These are phyloP conservation scores for Ganoderma leucocontextum DNA, from an alignment of 1,284 basidiomycete genomes.

Conservation along the genomic window DNA sequence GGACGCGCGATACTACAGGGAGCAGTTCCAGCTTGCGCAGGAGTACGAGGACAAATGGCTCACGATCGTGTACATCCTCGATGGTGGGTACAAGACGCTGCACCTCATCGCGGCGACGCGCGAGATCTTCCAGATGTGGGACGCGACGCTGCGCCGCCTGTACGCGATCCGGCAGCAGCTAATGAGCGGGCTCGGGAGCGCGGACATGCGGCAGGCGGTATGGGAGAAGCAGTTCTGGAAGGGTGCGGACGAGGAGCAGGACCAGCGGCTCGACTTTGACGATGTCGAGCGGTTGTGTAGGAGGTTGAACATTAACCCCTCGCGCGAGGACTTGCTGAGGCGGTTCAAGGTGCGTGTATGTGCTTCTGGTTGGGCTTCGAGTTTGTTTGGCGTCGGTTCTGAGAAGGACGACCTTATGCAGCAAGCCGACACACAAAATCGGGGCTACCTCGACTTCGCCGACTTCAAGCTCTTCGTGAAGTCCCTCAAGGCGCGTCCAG, in stretches of 20 bases:
- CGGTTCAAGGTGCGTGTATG: constrained; percentile 69
- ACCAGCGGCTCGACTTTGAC: constrained; percentile 74
- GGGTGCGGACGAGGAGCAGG: constrained; percentile 63
- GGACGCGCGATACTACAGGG: constrained; percentile 81
- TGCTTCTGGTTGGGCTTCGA: background rate
- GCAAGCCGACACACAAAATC: constrained; percentile 75
- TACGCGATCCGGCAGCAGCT: constrained; percentile 70
- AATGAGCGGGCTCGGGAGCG: constrained; percentile 72
- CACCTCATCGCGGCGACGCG: constrained; percentile 85
- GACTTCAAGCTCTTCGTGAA: constrained; percentile 91
- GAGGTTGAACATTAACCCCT: constrained; percentile 77
- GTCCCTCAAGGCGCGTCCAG: constrained; percentile 83
- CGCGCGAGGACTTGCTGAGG: constrained; percentile 64
- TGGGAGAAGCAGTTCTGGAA: constrained; percentile 91
- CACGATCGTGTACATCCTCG: constrained; percentile 80
- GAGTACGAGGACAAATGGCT: constrained; percentile 77
- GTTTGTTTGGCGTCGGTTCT: constrained; percentile 6
- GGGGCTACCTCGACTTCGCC: constrained; percentile 80
- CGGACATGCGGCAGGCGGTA: constrained; percentile 71
- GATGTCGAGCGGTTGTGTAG: constrained; percentile 83
- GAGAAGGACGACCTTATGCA: constrained; percentile 39
- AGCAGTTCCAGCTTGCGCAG: constrained; percentile 73
- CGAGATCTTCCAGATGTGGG: constrained; percentile 77
- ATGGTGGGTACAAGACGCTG: constrained; percentile 89
- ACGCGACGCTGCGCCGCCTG: constrained; percentile 65